Evolutionary conservation across 2,329 filamentous ascomycete genomes (phyloP).

Genomic region (Alternaria arborescens): DNA sequence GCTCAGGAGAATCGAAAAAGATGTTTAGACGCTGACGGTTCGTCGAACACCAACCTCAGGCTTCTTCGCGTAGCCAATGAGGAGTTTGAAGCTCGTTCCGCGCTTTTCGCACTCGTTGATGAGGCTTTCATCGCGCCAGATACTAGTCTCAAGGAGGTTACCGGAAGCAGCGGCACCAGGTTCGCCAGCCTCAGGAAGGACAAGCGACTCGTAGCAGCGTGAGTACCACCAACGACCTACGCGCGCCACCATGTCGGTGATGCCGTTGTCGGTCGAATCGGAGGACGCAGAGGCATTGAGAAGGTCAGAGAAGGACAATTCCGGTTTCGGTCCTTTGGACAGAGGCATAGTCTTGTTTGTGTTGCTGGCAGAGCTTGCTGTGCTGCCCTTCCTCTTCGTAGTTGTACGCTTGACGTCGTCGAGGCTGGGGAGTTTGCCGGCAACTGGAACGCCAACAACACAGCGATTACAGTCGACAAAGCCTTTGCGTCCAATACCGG

Average conservation of each 20-base stretch:
- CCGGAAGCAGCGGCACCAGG: slow-evolving; percentile 45
- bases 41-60: slow-evolving; percentile 62
- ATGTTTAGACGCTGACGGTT: slow-evolving; percentile 58
- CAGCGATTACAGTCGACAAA: slow-evolving; percentile 79
- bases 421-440: slow-evolving; percentile 53
- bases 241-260: slow-evolving; percentile 89
- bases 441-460: slow-evolving; percentile 79
- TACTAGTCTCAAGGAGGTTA: slow-evolving; percentile 63
- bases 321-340: slow-evolving; percentile 37
- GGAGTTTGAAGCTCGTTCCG: slow-evolving; percentile 85
- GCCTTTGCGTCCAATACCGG: slow-evolving; percentile 71
- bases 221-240: slow-evolving; percentile 98
- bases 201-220: slow-evolving; percentile 82
- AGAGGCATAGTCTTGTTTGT: slow-evolving; percentile 20
- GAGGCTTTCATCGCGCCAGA: slow-evolving; percentile 80
- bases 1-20: slow-evolving; percentile 35
- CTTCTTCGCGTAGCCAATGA: slow-evolving; percentile 90
- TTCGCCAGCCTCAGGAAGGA: slow-evolving; percentile 52
- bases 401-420: slow-evolving; percentile 34
- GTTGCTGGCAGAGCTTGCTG: slow-evolving; percentile 34
- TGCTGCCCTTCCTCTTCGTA: slow-evolving; percentile 42
- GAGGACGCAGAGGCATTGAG: slow-evolving; percentile 43
- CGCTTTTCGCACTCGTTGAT: slow-evolving; percentile 86
- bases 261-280: slow-evolving; percentile 75
- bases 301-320: slow-evolving; percentile 50